A percentile compares a stretch with the other conserved stretches of the same genome.
Conservation (phyloP, 2,329 filamentous ascomycete species). For the Fusarium anguioides region DNA sequence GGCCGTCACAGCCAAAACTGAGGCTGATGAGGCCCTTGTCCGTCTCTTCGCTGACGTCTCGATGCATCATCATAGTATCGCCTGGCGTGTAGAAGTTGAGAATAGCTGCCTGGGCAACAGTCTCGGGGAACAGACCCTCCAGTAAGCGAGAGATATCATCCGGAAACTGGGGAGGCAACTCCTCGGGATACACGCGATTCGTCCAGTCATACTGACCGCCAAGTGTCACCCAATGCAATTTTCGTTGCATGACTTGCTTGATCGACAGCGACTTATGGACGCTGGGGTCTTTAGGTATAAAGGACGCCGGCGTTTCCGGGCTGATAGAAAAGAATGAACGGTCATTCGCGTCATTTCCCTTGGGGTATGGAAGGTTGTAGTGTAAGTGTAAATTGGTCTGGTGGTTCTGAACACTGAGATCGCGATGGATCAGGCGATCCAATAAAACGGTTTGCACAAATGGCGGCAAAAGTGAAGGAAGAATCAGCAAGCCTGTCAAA, state of each 20-base stretch:
- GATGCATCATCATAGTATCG: slow-evolving; percentile 91
- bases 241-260: slow-evolving; percentile 77
- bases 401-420: slow-evolving; percentile 78
- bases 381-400: slow-evolving; percentile 92
- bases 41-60: slow-evolving; percentile 90
- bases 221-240: slow-evolving; percentile 92
- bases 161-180: slow-evolving; percentile 78
- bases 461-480: slow-evolving; percentile 79
- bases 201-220: slow-evolving; percentile 99
- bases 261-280: slow-evolving; percentile 81
- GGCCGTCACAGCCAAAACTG: slow-evolving; percentile 87
- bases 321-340: slow-evolving; percentile 66
- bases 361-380: slow-evolving; percentile 74
- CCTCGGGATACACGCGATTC: slow-evolving; percentile 79
- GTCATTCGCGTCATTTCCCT: slow-evolving; percentile 39
- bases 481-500: slow-evolving; percentile 77
- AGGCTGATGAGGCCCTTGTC: slow-evolving; percentile 84
- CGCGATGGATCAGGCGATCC: slow-evolving; percentile 77
- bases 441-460: slow-evolving; percentile 76
- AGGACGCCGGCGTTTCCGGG: slow-evolving; percentile 63
- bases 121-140: slow-evolving; percentile 77
- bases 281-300: slow-evolving; percentile 74
- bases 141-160: slow-evolving; percentile 76
- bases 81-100: slow-evolving; percentile 92
- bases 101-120: slow-evolving; percentile 87